Percentiles rank a stretch among this genome's conserved stretches.
Conservation (phyloP, 73 alveolate genomes). For the Paramecium tetraurelia region DNA sequence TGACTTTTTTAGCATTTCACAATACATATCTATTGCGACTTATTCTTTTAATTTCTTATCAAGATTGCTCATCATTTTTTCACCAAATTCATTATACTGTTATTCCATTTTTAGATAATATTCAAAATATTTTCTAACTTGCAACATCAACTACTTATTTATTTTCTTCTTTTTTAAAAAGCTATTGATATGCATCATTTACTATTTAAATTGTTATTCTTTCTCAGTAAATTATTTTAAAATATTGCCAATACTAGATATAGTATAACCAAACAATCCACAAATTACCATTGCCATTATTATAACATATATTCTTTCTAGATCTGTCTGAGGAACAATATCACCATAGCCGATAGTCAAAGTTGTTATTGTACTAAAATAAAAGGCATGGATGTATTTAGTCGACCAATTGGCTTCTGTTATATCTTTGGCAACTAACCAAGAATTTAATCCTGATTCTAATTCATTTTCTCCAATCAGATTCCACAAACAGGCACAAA, state of each 20-base stretch:
- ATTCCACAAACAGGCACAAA: slow-evolving; percentile 59
- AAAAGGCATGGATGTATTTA: slow-evolving; percentile 38
- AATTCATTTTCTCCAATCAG: slow-evolving; percentile 42
- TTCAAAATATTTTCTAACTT: slow-evolving; percentile 48
- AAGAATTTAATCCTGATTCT: background rate
- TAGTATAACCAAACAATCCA: slow-evolving; percentile 59
- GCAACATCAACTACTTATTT: background rate
- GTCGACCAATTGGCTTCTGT: slow-evolving; percentile 20
- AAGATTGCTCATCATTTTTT: background rate
- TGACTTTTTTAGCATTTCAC: background rate
- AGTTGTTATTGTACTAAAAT: slow-evolving; percentile 56
- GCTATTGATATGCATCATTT: slow-evolving; percentile 10
- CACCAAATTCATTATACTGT: slow-evolving; percentile 22
- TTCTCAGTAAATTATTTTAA: slow-evolving; percentile 19
- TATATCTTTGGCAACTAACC: slow-evolving; percentile 29
- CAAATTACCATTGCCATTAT: slow-evolving; percentile 53
- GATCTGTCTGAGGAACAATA: slow-evolving; percentile 44
- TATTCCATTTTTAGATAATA: background rate
- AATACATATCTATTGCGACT: slow-evolving; percentile 37
- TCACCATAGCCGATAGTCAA: slow-evolving; percentile 63
- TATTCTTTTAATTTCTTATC: background rate
- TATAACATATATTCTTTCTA: slow-evolving; percentile 57
- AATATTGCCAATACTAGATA: slow-evolving; percentile 35
- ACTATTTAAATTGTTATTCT: background rate
- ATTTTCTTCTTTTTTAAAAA: slow-evolving; percentile 20